Conservation (phyloP, 768 basidiomycete genomes). For the Boletus vinaceobasis region DNA sequence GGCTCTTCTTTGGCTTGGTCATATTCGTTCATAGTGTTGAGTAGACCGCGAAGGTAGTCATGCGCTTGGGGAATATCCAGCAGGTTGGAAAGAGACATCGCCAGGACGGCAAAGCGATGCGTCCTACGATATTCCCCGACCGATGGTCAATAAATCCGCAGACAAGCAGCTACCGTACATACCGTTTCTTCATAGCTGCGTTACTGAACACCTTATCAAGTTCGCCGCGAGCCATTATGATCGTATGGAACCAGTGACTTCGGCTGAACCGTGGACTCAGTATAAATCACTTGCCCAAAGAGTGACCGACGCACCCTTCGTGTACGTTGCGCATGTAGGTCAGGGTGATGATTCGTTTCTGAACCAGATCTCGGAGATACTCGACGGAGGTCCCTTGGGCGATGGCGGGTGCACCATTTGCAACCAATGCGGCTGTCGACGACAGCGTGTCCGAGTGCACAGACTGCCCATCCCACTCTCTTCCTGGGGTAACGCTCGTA, state of each 20-base stretch:
- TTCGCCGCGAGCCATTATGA: constrained; percentile 70
- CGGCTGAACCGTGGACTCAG: constrained; percentile 42
- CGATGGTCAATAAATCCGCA: neutral
- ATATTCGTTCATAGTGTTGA: constrained; percentile 70
- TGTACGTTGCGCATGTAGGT: constrained; percentile 84
- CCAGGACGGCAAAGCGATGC: constrained; percentile 77
- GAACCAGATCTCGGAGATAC: constrained; percentile 72
- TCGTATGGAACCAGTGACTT: constrained; percentile 86
- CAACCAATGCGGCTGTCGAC: constrained; percentile 39
- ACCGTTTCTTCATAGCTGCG: constrained; percentile 77
- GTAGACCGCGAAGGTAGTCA: constrained; percentile 74
- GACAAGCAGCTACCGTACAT: constrained; percentile 14
- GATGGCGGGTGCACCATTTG: constrained; percentile 28
- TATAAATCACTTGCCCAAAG: neutral
- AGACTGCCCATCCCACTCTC: constrained; percentile 77
- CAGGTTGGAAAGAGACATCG: constrained; percentile 79
- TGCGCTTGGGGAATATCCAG: constrained; percentile 78
- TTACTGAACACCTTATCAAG: constrained; percentile 75
- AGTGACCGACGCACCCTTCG: constrained; percentile 62
- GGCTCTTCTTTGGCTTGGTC: constrained; percentile 60
- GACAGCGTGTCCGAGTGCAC: constrained; percentile 46
- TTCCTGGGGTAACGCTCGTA: constrained; percentile 37
- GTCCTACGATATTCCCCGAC: constrained; percentile 47
- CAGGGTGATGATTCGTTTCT: constrained; percentile 81
- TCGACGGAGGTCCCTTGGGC: constrained; percentile 72